Base-by-base conservation (phyloP, 2,329 filamentous ascomycete species). In the Ophiostoma sp. region DNA sequence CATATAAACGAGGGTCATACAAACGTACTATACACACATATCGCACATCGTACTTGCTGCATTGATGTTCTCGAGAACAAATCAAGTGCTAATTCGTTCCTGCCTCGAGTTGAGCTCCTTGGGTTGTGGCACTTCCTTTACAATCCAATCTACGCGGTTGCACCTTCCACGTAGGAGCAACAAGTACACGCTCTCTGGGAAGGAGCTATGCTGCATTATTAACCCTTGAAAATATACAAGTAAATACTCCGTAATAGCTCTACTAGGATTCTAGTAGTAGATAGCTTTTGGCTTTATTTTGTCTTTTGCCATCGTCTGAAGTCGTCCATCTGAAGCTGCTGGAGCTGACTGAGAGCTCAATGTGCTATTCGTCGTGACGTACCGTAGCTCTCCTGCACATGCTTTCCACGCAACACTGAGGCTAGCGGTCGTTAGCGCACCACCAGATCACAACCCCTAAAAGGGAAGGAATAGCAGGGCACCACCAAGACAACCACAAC, bases 371-470 rank as follows among this genome's bases (percentile, higher is more conserved):
- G 19, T 64, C 36, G 59, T 42, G 59, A 42, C 59, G 59, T 28
- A 68, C 64, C 12, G 22, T 31, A 68, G 64, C 64, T 33, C 64
- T 33, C 61, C 61, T 36, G 61, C 61, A 66, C 61, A n/a, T 39
- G 57, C 50, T 25, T 33, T 61, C 33, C 17, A 61, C 52, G 52
- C 57, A 66, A 19, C 12, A 45, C 61, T 17, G n/a, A 2, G 22
- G 61, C n/a, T 28, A 66, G 39, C 22, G 61, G 22, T 17, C 36
- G 15, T 31, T 68, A 50, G 64, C 42, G 64, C 25, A 68, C 42
- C 57, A 15, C 12, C 42, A 12, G n/a, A 25, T 45, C 28, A 55
- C 28, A 69, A 39, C 66, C 66, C 66, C 64, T 69, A 36, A 48
- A 50, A 12, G 15, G 42, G 3, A 48, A 19, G 33, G 7, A 28